phyloP scores from a whole-genome alignment of 257 asterid species.

The Solanum chiquidenum region DNA sequence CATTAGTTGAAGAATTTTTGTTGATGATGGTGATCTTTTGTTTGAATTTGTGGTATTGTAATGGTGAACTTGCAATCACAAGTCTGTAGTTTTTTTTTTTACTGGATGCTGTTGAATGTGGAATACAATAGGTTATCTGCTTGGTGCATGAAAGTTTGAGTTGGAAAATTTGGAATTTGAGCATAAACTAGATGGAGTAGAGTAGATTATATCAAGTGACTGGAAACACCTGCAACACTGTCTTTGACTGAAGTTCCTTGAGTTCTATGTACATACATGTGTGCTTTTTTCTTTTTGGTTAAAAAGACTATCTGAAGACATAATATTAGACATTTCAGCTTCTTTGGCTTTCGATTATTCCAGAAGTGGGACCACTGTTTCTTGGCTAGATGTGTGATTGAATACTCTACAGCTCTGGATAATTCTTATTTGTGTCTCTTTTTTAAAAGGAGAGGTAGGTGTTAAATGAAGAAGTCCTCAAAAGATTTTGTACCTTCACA shows the following conservation, averaged over 20 bases:
- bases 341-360: neutral
- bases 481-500: neutral
- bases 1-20: neutral
- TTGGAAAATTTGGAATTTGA: neutral
- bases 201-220: neutral
- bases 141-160: neutral
- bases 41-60: neutral
- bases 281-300: neutral
- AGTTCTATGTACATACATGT: neutral
- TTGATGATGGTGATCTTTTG: neutral
- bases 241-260: neutral
- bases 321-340: neutral
- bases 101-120: neutral
- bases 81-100: neutral
- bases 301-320: neutral
- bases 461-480: neutral
- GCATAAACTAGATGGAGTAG: neutral
- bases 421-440: neutral
- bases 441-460: neutral
- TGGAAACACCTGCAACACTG: neutral
- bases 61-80: neutral
- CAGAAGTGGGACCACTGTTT: neutral
- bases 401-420: neutral
- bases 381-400: neutral
- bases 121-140: neutral